These are phyloP conservation scores for Musa itinerans DNA, from an alignment of 176 grass and related monocot species.

Conservation along the genomic window DNA sequence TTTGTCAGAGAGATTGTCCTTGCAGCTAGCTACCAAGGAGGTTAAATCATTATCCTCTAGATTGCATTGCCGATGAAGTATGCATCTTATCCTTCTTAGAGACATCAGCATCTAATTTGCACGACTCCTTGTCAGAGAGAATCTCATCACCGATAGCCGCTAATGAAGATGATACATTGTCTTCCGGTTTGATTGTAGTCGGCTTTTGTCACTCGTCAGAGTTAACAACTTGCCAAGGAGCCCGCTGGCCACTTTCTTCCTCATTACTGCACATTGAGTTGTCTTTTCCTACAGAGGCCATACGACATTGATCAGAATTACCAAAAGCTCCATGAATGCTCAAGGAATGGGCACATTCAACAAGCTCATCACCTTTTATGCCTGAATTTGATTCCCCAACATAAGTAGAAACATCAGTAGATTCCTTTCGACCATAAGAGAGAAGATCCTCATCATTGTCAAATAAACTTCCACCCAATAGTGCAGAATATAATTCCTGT, in stretches of 20 bases:
- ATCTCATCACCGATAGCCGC: background rate
- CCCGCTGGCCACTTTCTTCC: background rate
- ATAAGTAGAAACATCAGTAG: conserved; percentile 4
- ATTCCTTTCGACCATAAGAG: conserved; percentile 14
- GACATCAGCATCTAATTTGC: background rate
- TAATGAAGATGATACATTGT: background rate
- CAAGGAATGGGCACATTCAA: background rate
- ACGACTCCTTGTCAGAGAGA: background rate
- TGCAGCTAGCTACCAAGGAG: background rate
- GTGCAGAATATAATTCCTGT: conserved; percentile 42
- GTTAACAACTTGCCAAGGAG: background rate
- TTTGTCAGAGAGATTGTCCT: background rate
- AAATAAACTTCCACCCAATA: conserved; percentile 50
- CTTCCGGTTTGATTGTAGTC: background rate
- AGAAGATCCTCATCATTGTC: conserved; percentile 31
- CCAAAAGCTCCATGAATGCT: background rate
- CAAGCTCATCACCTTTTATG: background rate
- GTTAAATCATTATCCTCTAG: background rate
- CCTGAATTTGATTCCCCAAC: background rate
- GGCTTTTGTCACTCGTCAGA: background rate
- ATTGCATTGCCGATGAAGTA: background rate
- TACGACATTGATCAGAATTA: background rate
- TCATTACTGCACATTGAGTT: background rate
- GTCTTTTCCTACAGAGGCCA: background rate
- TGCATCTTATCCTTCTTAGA: background rate